Percentiles rank a stretch among this genome's conserved stretches.
These are phyloP conservation scores for Tricharina praecox DNA, from an alignment of 495 filamentous ascomycete species.

Conservation along the genomic window DNA sequence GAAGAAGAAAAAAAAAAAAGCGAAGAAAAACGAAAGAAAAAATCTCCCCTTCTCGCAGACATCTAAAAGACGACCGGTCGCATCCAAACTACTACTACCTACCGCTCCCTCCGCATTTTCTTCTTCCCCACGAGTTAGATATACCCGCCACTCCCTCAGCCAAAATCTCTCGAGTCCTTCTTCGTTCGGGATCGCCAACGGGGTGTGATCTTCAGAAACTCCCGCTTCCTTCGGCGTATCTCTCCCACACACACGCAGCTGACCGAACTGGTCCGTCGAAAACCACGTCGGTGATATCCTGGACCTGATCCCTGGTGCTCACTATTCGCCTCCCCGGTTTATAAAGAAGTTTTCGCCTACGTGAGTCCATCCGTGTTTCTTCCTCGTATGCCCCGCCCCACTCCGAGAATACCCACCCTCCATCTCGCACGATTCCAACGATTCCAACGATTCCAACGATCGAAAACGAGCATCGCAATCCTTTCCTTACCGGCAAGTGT, in stretches of 20 bases:
- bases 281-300: slow-evolving; percentile 5
- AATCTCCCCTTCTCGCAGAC: too few relatives aligned
- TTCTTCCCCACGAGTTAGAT: background rate
- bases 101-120: background rate
- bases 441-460: background rate
- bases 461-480: too few relatives aligned
- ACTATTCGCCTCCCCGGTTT: background rate
- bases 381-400: background rate
- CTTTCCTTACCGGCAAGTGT: too few relatives aligned
- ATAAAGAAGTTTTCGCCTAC: background rate
- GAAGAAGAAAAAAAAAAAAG: background rate
- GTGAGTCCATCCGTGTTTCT: background rate
- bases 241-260: background rate
- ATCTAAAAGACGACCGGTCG: background rate
- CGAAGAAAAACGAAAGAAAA: background rate
- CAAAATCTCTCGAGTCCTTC: background rate
- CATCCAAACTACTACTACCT: background rate
- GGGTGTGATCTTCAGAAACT: background rate
- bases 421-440: background rate
- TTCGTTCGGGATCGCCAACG: background rate
- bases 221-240: background rate
- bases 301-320: background rate
- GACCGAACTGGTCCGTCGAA: background rate
- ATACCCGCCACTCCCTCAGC: background rate
- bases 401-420: background rate